A percentile compares a stretch with the other conserved stretches of the same genome.
phyloP scores from a whole-genome alignment of 2,329 filamentous ascomycete genomes.

The Trichoderma endophyticum region DNA sequence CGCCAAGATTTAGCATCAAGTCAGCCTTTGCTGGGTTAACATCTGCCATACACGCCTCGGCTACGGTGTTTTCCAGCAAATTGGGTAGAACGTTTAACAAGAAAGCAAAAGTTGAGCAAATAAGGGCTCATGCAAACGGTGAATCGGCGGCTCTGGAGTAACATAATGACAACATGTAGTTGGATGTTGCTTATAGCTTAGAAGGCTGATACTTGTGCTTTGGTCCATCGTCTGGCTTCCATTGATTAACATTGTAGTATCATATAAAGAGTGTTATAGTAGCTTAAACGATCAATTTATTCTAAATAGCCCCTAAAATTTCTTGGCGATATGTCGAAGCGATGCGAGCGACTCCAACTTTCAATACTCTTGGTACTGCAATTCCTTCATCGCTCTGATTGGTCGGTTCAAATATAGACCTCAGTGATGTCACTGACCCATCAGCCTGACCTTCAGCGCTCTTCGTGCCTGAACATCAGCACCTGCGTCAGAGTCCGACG shows the following conservation, averaged over 20 bases:
- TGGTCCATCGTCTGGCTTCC: too few species aligned
- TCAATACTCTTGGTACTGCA: background rate
- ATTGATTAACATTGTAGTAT: background rate
- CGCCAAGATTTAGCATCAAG: background rate
- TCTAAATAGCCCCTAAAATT: background rate
- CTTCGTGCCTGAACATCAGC: conserved; percentile 7
- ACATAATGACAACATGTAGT: background rate
- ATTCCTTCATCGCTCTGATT: background rate
- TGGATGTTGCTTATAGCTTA: background rate
- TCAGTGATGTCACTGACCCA: background rate
- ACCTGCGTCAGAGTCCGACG: background rate
- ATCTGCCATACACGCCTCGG: background rate
- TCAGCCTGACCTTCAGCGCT: background rate
- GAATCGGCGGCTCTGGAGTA: background rate
- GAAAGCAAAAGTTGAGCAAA: background rate
- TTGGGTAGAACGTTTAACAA: background rate
- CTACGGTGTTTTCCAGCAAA: background rate
- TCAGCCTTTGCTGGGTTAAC: background rate
- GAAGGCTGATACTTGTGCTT: background rate
- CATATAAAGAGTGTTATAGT: background rate
- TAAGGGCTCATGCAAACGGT: background rate
- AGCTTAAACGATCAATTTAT: background rate
- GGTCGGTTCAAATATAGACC: background rate
- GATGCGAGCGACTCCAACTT: too few species aligned
- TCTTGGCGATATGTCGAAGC: too few species aligned